Evolutionary conservation across 306 rosid species (phyloP).

Genomic region (Bauhinia variegata): DNA sequence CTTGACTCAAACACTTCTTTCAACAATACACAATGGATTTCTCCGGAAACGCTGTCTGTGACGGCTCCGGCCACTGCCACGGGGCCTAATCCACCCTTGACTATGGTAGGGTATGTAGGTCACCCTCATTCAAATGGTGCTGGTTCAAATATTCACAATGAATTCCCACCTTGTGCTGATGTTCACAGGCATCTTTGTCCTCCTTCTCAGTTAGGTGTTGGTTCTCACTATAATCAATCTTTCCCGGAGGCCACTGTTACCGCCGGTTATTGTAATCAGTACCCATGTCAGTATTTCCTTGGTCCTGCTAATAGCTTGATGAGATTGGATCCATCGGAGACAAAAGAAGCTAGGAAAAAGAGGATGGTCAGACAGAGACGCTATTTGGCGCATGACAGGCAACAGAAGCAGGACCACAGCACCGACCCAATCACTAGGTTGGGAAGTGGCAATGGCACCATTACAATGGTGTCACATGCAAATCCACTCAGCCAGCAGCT

Average conservation of each 20-base stretch:
- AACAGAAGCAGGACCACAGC: constrained; percentile 33
- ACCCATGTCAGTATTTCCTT: constrained; percentile 28
- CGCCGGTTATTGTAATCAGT: constrained; percentile 33
- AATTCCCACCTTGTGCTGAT: constrained; percentile 26
- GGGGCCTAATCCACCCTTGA: constrained; percentile 17
- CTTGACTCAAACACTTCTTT: constrained; percentile 7
- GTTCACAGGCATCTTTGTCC: constrained; percentile 50
- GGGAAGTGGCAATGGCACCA: too few species aligned
- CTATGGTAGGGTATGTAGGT: constrained; percentile 38
- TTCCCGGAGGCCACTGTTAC: constrained; percentile 23
- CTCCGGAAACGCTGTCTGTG: neutral
- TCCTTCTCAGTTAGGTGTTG: constrained; percentile 41
- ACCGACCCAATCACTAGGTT: neutral
- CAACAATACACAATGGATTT: constrained; percentile 33
- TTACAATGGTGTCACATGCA: too few species aligned
- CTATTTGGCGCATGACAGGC: constrained; percentile 43
- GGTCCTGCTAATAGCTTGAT: constrained; percentile 34
- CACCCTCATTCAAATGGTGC: constrained; percentile 25
- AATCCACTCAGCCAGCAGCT: too few species aligned
- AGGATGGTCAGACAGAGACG: constrained; percentile 74
- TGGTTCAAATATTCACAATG: neutral
- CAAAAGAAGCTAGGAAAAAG: constrained; percentile 78
- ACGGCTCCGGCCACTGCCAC: neutral
- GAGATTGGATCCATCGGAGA: constrained; percentile 57
- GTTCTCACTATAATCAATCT: constrained; percentile 39